Conservation (phyloP, 805 yeast species). For the Teunomyces tritomae region DNA sequence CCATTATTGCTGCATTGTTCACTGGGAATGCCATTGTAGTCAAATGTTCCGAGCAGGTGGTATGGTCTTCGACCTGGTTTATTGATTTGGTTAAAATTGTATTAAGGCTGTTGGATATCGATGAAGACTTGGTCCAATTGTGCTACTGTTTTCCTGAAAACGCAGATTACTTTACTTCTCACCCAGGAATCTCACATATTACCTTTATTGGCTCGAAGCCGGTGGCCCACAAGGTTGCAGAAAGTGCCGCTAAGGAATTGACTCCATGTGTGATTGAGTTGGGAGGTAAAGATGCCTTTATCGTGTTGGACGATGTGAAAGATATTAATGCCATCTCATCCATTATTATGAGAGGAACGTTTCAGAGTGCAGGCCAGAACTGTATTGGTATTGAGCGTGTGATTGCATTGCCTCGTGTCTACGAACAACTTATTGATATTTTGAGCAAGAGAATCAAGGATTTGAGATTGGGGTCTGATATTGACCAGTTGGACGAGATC, state of each 20-base stretch:
- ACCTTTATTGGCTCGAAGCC: slow-evolving; percentile 96
- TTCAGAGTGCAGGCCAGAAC: slow-evolving; percentile 96
- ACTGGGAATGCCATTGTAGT: slow-evolving; percentile 90
- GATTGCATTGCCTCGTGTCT: slow-evolving; percentile 69
- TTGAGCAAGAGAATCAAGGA: slow-evolving; percentile 56
- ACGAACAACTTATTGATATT: slow-evolving; percentile 58
- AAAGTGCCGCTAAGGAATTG: slow-evolving; percentile 78
- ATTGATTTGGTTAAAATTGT: slow-evolving; percentile 69
- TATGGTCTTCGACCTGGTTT: slow-evolving; percentile 88
- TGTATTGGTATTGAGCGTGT: slow-evolving; percentile 97
- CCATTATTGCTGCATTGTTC: slow-evolving; percentile 82
- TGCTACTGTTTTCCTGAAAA: slow-evolving; percentile 86
- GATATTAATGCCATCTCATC: slow-evolving; percentile 57
- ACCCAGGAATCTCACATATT: slow-evolving; percentile 78
- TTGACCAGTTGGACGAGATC: slow-evolving; percentile 84
- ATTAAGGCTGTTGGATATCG: slow-evolving; percentile 67
- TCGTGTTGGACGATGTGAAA: slow-evolving; percentile 78
- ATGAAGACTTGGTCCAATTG: slow-evolving; percentile 82
- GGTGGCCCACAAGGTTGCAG: slow-evolving; percentile 84
- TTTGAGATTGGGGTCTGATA: slow-evolving; percentile 82
- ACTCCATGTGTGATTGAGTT: slow-evolving; percentile 95
- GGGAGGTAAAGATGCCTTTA: slow-evolving; percentile 94
- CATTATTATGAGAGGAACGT: slow-evolving; percentile 88
- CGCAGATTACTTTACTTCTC: slow-evolving; percentile 83
- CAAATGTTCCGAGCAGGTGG: slow-evolving; percentile 94